Percentiles rank a stretch among this genome's conserved stretches.
Evolutionary conservation across 139 green algal species (phyloP).

Genomic region (Closterium sp.): DNA sequence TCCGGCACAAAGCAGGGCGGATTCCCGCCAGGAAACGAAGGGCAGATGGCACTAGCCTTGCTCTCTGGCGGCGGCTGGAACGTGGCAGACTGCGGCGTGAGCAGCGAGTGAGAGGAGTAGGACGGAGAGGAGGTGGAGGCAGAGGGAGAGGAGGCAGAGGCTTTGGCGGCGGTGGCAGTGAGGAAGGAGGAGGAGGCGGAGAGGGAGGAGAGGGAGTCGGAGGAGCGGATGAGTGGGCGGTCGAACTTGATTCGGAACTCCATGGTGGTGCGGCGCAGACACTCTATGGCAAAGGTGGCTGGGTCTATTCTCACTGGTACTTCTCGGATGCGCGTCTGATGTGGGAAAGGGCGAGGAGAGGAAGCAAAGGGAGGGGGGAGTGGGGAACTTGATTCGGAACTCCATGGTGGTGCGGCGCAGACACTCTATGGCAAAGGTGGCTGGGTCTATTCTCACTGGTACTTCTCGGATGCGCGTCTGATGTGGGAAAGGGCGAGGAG

Average conservation of each 20-base stretch:
- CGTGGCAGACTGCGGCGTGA: not conserved
- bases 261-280: constrained; percentile 2
- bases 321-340: constrained; percentile 10
- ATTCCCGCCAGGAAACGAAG: not conserved
- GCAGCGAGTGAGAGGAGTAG: not conserved
- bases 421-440: constrained; percentile 8
- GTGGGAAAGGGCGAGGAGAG: not conserved
- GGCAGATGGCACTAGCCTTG: not conserved
- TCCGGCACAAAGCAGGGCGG: not conserved
- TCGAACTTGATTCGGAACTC: constrained; percentile 36
- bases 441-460: not conserved
- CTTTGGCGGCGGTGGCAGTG: too few species aligned
- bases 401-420: constrained; percentile 7
- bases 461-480: constrained; percentile 19
- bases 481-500: not conserved
- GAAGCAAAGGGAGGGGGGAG: not conserved
- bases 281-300: not conserved
- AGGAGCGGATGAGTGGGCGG: not conserved
- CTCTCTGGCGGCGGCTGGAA: not conserved
- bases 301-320: not conserved
- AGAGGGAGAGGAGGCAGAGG: not conserved
- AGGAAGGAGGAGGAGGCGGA: not conserved
- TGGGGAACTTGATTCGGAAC: constrained; percentile 31
- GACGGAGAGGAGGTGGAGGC: too few species aligned
- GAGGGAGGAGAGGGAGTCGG: not conserved